These are phyloP conservation scores for Backusella mclennaniae DNA, from an alignment of 192 early-diverging fungal species.

Conservation along the genomic window DNA sequence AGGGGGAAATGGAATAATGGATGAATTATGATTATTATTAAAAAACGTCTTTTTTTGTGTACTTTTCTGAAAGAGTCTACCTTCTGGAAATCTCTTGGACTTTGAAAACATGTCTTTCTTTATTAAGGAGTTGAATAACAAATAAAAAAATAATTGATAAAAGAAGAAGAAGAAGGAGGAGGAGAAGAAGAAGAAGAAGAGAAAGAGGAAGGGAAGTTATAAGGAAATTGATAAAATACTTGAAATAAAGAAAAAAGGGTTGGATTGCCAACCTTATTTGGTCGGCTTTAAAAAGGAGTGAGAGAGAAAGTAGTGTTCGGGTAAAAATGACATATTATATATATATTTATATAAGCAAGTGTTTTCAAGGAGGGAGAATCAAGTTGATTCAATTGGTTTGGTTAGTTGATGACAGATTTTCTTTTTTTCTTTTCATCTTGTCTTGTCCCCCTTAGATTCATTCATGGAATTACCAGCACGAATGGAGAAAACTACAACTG, in stretches of 20 bases:
- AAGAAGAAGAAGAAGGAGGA: not conserved
- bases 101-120: constrained; percentile 22
- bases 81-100: constrained; percentile 25
- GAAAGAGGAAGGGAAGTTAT: not conserved
- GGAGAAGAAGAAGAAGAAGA: not conserved
- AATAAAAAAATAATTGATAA: not conserved
- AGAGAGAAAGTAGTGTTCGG: not conserved
- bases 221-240: not conserved
- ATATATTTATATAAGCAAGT: not conserved
- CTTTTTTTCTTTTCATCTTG: not conserved
- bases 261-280: not conserved
- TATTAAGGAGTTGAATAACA: not conserved
- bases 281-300: constrained; percentile 2
- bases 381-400: not conserved
- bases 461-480: constrained; percentile 26
- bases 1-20: not conserved
- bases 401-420: constrained; percentile 1
- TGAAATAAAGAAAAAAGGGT: not conserved
- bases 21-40: not conserved
- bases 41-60: not conserved
- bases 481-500: constrained; percentile 17
- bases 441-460: not conserved
- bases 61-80: constrained; percentile 4
- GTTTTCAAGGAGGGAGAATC: not conserved
- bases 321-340: not conserved